A percentile compares a stretch with the other conserved stretches of the same genome.
These are phyloP conservation scores for Tirmania nivea DNA, from an alignment of 495 filamentous ascomycete species.

Conservation along the genomic window DNA sequence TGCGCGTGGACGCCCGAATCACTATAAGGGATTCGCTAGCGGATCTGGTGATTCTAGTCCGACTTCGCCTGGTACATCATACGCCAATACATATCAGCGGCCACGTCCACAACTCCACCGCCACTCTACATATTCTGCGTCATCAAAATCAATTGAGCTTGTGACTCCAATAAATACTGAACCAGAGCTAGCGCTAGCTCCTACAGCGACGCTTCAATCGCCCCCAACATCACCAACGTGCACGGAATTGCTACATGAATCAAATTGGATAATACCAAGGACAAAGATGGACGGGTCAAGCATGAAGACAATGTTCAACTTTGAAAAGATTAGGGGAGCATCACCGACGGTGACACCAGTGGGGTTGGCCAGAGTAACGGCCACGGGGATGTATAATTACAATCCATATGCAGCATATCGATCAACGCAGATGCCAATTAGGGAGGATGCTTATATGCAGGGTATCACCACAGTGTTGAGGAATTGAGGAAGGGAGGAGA, in stretches of 20 bases:
- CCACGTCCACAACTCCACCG: conserved; percentile 19
- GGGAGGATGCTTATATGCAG: neutral
- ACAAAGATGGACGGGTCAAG: conserved; percentile 5
- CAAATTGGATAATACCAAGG: conserved; percentile 5
- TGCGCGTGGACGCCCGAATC: conserved; percentile 4
- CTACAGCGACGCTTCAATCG: neutral
- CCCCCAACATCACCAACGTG: conserved; percentile 6
- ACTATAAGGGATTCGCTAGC: neutral
- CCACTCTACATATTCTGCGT: conserved; percentile 12
- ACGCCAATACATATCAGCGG: conserved; percentile 8
- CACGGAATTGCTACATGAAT: conserved; percentile 1
- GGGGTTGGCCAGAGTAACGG: neutral
- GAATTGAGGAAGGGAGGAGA: neutral
- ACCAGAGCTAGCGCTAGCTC: neutral
- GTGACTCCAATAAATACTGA: conserved; percentile 11
- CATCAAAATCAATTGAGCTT: conserved; percentile 20
- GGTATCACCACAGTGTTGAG: neutral
- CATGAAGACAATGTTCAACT: conserved; percentile 19
- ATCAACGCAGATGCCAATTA: neutral
- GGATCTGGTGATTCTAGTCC: neutral
- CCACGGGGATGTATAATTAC: neutral
- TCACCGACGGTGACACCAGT: neutral
- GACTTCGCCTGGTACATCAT: neutral
- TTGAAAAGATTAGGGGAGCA: conserved; percentile 16
- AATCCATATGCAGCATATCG: neutral